Percentiles rank a stretch among this genome's conserved stretches.
These are phyloP conservation scores for Solanum aculeatissimum DNA, from an alignment of 305 asterid species.

Conservation along the genomic window DNA sequence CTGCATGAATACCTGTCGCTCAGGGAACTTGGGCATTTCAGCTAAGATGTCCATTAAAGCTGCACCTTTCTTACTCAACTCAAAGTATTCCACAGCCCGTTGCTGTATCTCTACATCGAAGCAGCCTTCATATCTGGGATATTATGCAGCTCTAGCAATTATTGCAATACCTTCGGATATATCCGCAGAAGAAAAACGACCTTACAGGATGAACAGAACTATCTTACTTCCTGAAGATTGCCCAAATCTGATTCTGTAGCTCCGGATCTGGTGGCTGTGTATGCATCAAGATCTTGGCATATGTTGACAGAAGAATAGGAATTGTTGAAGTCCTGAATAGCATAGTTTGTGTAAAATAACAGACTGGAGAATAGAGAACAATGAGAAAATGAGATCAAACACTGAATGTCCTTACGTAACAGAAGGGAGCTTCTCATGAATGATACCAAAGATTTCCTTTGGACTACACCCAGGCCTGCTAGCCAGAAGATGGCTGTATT, in stretches of 20 bases:
- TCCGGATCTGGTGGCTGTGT: constrained; percentile 82
- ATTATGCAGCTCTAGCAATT: constrained; percentile 5
- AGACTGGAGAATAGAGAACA: constrained; percentile 4
- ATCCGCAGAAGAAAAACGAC: neutral
- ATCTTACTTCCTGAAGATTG: constrained; percentile 38
- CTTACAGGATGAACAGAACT: neutral
- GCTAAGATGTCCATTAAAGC: constrained; percentile 89
- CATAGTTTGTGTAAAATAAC: constrained; percentile 14
- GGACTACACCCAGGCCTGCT: constrained; percentile 92
- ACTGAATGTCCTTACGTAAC: constrained; percentile 64
- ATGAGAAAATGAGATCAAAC: constrained; percentile 2
- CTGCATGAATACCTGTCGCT: constrained; percentile 64
- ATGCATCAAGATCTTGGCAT: constrained; percentile 83
- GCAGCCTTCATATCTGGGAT: constrained; percentile 84
- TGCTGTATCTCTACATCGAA: constrained; percentile 98
- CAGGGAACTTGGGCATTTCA: constrained; percentile 99
- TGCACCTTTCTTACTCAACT: constrained; percentile 93
- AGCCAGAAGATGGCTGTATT: constrained; percentile 91
- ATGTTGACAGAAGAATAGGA: constrained; percentile 92
- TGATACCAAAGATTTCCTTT: constrained; percentile 70
- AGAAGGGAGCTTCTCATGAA: constrained; percentile 97
- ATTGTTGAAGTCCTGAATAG: constrained; percentile 78
- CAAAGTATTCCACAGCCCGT: constrained; percentile 91
- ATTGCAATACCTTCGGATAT: neutral
- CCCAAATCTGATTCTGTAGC: constrained; percentile 44